These are phyloP conservation scores for Aspergillus udagawae DNA, from an alignment of 2,329 filamentous ascomycete species.

Conservation along the genomic window DNA sequence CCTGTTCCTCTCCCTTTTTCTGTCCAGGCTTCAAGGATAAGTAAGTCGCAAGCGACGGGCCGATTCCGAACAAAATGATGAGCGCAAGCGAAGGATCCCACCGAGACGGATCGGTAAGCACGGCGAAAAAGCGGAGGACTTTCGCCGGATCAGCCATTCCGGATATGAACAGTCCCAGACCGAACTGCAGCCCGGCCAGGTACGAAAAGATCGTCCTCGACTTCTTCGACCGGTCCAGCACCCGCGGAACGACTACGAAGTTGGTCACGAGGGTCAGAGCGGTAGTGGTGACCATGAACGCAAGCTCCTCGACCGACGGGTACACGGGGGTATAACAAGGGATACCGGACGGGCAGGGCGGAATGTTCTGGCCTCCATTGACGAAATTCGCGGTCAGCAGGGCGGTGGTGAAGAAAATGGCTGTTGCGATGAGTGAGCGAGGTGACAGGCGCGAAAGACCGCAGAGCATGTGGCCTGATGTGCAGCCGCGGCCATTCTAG, in stretches of 20 bases:
- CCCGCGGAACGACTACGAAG: conserved; percentile 29
- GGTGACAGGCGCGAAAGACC: conserved; percentile 48
- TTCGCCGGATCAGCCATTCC: conserved; percentile 51
- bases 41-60: conserved; percentile 42
- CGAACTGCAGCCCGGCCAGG: conserved; percentile 48
- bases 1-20: conserved; percentile 8
- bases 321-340: conserved; percentile 48
- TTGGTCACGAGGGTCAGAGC: conserved; percentile 30
- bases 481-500: conserved; percentile 49
- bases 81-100: conserved; percentile 51
- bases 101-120: conserved; percentile 38
- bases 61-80: conserved; percentile 48
- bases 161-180: conserved; percentile 48
- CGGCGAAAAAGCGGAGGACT: conserved; percentile 48
- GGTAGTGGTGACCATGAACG: conserved; percentile 32
- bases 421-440: conserved; percentile 47
- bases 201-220: conserved; percentile 40
- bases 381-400: conserved; percentile 41
- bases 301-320: conserved; percentile 33
- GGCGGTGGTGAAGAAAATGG: conserved; percentile 42
- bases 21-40: conserved; percentile 28
- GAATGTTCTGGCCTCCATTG: conserved; percentile 34
- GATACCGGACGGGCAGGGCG: conserved; percentile 32
- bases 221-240: conserved; percentile 24
- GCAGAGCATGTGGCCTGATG: conserved; percentile 55